Evolutionary conservation across 306 rosid genomes (phyloP).

Genomic region (Vicia sativa): DNA sequence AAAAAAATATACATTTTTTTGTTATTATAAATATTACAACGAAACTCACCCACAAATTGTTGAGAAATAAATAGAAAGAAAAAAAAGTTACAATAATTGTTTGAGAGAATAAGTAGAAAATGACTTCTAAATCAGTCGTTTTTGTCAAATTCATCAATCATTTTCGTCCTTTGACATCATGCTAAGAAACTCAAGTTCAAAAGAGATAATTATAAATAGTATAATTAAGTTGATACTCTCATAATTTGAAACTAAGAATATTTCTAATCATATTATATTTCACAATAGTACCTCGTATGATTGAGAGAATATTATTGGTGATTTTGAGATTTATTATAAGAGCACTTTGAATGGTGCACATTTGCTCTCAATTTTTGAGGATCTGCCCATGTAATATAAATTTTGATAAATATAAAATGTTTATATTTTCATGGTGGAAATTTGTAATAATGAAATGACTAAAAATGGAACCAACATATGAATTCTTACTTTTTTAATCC

Average conservation of each 20-base stretch:
- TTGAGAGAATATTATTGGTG: not conserved
- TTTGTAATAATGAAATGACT: not conserved
- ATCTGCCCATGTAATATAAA: not conserved
- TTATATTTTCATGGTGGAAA: not conserved
- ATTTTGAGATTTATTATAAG: not conserved
- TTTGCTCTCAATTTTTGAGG: not conserved
- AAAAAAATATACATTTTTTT: too few relatives aligned
- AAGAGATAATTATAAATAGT: constrained; percentile 4
- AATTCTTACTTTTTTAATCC: too few relatives aligned
- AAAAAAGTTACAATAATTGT: constrained; percentile 6
- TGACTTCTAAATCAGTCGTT: constrained; percentile 26
- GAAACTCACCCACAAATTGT: too few relatives aligned
- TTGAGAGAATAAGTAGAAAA: constrained; percentile 18
- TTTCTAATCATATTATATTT: not conserved
- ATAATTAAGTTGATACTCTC: not conserved
- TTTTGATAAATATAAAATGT: not conserved
- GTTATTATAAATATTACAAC: too few relatives aligned
- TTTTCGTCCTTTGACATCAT: constrained; percentile 30
- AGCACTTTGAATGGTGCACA: not conserved
- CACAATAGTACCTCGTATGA: constrained; percentile 4
- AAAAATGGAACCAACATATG: not conserved
- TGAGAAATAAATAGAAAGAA: too few relatives aligned
- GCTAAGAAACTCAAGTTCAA: constrained; percentile 16
- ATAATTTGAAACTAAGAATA: constrained; percentile 28
- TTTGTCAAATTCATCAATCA: constrained; percentile 1